phyloP scores from a whole-genome alignment of 805 yeast genomes.

The Metschnikowia hibisci region DNA sequence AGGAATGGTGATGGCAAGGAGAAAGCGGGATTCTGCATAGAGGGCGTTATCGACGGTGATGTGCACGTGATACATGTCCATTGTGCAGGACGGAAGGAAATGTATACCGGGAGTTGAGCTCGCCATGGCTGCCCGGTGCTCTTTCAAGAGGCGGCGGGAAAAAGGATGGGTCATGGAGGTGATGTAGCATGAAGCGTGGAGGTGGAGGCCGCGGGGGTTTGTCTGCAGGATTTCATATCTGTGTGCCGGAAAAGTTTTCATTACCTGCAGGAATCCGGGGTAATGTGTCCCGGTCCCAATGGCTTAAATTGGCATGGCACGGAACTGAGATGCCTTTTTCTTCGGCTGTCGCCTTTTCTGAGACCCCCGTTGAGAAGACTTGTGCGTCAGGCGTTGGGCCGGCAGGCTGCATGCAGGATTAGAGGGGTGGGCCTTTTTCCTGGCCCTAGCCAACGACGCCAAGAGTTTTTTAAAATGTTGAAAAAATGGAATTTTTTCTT shows the following conservation, averaged over 20 bases:
- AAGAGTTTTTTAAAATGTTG: constrained; percentile 37
- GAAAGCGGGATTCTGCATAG: constrained; percentile 9
- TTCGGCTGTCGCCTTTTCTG: constrained; percentile 1
- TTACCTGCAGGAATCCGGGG: not conserved
- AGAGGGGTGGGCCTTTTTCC: constrained; percentile 20
- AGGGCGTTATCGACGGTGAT: constrained; percentile 10
- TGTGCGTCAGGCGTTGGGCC: not conserved
- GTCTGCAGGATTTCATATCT: not conserved
- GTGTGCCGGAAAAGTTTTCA: not conserved
- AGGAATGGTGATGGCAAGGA: constrained; percentile 10
- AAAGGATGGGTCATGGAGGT: constrained; percentile 15
- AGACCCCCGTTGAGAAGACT: not conserved
- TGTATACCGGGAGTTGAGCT: constrained; percentile 9
- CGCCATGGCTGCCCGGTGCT: constrained; percentile 8
- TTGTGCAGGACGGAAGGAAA: constrained; percentile 10
- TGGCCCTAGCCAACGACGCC: constrained; percentile 27
- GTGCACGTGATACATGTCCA: constrained; percentile 8
- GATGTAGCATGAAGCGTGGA: not conserved
- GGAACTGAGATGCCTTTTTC: constrained; percentile 3
- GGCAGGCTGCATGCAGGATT: not conserved
- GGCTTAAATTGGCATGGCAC: not conserved
- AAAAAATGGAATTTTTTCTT: constrained; percentile 32
- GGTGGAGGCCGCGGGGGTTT: not conserved
- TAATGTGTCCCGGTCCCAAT: not conserved
- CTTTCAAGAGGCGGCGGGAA: constrained; percentile 16